Conservation (phyloP, 306 rosid species). For the Mucuna pruriens region DNA sequence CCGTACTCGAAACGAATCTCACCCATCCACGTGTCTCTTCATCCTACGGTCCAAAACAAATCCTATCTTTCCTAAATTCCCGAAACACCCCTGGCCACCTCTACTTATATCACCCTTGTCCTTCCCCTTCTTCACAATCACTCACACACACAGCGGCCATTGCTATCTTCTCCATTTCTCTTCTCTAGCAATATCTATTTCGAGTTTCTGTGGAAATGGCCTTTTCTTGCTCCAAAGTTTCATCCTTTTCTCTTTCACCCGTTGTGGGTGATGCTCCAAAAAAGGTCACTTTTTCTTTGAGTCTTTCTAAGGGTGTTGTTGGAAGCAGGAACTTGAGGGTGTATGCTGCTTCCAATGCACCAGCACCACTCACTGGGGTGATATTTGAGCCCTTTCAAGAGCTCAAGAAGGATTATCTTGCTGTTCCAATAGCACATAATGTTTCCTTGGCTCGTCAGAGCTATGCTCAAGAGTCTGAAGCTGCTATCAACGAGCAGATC, state of each 20-base stretch:
- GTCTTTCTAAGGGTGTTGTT: too few species aligned
- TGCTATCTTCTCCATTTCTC: not conserved
- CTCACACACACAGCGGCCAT: too few species aligned
- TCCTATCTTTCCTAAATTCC: not conserved
- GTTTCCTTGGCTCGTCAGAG: constrained; percentile 57
- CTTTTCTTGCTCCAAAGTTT: constrained; percentile 38
- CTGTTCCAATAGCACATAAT: constrained; percentile 33
- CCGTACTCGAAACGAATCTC: not conserved
- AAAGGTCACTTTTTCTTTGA: not conserved
- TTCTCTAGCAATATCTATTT: not conserved
- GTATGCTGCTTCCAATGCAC: constrained; percentile 30
- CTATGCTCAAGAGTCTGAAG: constrained; percentile 42
- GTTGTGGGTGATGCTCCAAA: constrained; percentile 27
- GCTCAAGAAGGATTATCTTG: constrained; percentile 39
- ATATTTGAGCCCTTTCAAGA: constrained; percentile 54
- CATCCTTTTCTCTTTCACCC: constrained; percentile 31
- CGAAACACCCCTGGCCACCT: constrained; percentile 3
- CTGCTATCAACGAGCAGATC: constrained; percentile 52
- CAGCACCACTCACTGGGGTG: constrained; percentile 25
- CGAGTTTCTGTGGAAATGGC: constrained; percentile 42
- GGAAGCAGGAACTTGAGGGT: constrained; percentile 31
- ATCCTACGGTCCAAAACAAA: constrained; percentile 42
- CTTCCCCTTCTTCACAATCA: too few species aligned
- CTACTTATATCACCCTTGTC: constrained; percentile 36
- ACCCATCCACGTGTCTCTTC: not conserved